Percentiles rank a stretch among this genome's conserved stretches.
Conservation (phyloP, 83 land plant species). For the Picea engelmannii region DNA sequence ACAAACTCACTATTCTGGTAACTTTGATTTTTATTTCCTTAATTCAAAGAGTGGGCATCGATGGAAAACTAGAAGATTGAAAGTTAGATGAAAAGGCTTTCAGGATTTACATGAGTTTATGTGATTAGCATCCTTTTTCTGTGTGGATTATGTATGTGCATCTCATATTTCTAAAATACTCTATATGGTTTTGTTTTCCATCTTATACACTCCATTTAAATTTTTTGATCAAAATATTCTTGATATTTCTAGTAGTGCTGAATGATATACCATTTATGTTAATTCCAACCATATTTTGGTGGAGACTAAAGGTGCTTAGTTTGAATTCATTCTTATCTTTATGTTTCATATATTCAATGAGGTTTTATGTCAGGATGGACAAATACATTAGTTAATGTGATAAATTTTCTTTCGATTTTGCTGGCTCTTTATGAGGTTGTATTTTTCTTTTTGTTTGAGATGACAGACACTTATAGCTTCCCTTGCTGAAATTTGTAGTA, state of each 20-base stretch:
- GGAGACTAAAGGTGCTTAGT: no score
- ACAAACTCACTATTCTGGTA: neutral
- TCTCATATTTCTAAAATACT: neutral
- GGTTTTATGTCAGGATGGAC: neutral
- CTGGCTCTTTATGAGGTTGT: neutral
- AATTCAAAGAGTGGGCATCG: neutral
- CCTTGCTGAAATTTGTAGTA: conserved; percentile 84
- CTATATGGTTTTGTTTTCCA: neutral
- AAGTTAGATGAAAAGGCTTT: neutral
- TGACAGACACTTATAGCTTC: conserved; percentile 78
- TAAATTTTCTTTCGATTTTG: neutral
- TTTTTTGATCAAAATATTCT: neutral
- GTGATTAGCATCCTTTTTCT: neutral
- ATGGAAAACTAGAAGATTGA: neutral
- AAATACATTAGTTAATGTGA: neutral
- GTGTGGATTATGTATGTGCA: neutral
- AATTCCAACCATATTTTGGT: neutral
- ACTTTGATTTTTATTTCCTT: neutral
- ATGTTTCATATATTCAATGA: neutral
- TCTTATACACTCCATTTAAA: neutral
- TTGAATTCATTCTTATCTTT: neutral
- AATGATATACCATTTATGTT: neutral
- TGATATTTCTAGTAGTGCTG: neutral
- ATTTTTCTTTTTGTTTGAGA: neutral
- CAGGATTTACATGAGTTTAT: neutral